phyloP scores from a whole-genome alignment of 2,329 filamentous ascomycete species.

The Talaromyces pinophilus region DNA sequence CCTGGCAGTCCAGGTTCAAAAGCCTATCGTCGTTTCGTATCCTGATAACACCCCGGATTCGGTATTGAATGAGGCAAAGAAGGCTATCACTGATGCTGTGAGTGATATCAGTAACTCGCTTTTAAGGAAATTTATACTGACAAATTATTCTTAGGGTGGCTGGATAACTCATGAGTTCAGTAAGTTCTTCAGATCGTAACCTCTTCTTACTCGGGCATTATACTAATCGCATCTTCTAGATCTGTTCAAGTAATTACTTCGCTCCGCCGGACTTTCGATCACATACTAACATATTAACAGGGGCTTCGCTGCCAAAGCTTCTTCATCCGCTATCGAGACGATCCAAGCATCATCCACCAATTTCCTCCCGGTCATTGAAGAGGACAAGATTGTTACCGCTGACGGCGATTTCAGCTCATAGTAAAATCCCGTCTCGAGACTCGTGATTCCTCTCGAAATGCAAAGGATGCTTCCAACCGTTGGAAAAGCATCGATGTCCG shows the following conservation, averaged over 20 bases:
- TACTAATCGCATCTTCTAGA: slow-evolving; percentile 30
- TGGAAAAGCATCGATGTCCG: neutral
- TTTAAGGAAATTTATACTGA: slow-evolving; percentile 23
- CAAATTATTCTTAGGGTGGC: slow-evolving; percentile 55
- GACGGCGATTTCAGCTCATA: slow-evolving; percentile 27
- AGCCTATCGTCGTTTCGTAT: slow-evolving; percentile 78
- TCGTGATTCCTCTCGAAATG: neutral
- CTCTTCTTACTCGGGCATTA: neutral
- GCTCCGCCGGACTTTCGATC: neutral
- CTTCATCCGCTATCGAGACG: slow-evolving; percentile 66
- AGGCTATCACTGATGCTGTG: slow-evolving; percentile 66
- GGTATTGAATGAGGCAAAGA: slow-evolving; percentile 70
- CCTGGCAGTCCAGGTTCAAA: slow-evolving; percentile 61
- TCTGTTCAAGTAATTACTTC: slow-evolving; percentile 43
- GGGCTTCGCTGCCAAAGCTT: slow-evolving; percentile 75
- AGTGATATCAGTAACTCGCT: slow-evolving; percentile 26
- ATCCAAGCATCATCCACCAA: slow-evolving; percentile 64
- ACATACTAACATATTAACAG: slow-evolving; percentile 46
- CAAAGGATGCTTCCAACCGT: neutral
- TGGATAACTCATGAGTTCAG: slow-evolving; percentile 79
- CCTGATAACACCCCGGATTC: slow-evolving; percentile 67
- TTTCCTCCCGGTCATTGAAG: slow-evolving; percentile 70
- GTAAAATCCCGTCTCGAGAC: neutral
- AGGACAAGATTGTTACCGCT: slow-evolving; percentile 68
- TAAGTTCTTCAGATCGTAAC: slow-evolving; percentile 47